phyloP scores from a whole-genome alignment of 208 protist genomes.

The Borovskyia barvae region DNA sequence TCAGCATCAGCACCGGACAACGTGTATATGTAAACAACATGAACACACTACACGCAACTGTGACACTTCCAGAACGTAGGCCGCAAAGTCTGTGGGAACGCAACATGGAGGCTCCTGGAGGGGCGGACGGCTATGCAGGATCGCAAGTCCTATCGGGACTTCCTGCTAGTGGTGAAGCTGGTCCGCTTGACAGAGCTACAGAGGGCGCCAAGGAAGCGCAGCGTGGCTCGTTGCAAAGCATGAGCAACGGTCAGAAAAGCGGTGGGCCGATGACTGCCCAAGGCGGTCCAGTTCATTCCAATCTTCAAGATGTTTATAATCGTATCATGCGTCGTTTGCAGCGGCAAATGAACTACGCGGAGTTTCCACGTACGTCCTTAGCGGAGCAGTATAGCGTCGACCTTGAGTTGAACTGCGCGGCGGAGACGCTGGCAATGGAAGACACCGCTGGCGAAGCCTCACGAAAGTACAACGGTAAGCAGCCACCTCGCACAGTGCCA shows the following conservation, averaged over 20 bases:
- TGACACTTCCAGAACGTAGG: slow-evolving; percentile 41
- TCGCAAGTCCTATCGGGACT: not conserved
- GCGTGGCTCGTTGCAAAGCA: too few species aligned
- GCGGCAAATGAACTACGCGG: slow-evolving; percentile 77
- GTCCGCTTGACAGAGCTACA: too few species aligned
- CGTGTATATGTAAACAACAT: slow-evolving; percentile 87
- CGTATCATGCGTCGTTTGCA: slow-evolving; percentile 87
- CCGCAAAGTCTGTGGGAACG: slow-evolving; percentile 10
- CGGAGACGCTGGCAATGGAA: not conserved
- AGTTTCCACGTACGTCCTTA: slow-evolving; percentile 41
- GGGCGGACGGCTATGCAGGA: not conserved
- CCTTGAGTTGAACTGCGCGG: slow-evolving; percentile 23
- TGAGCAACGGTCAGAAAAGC: too few species aligned
- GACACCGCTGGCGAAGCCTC: not conserved
- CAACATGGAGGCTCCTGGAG: not conserved
- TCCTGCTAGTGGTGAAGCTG: too few species aligned
- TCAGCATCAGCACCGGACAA: not conserved
- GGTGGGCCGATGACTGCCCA: too few species aligned
- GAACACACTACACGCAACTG: slow-evolving; percentile 63
- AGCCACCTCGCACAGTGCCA: too few species aligned
- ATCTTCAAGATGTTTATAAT: slow-evolving; percentile 72
- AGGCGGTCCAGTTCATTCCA: slow-evolving; percentile 49
- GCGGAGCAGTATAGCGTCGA: slow-evolving; percentile 69
- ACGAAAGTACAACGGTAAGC: not conserved
- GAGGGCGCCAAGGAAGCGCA: too few species aligned